Conservation (phyloP, 306 rosid species). For the Cucurbita moschata region DNA sequence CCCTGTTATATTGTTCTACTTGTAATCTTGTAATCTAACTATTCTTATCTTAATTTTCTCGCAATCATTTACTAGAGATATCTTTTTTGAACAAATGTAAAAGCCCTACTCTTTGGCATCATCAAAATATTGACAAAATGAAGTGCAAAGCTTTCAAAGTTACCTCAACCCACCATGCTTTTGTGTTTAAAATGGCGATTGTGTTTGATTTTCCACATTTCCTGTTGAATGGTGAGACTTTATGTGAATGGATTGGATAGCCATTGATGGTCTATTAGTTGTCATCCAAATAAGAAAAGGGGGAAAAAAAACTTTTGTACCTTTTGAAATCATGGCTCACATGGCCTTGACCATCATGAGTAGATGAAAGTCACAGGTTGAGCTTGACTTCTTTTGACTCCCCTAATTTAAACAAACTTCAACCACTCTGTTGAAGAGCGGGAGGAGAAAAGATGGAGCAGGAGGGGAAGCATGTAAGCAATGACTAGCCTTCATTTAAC, state of each 20-base stretch:
- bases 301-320: background rate
- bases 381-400: slow-evolving; percentile 9
- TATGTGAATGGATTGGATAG: background rate
- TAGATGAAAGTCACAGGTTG: slow-evolving; percentile 1
- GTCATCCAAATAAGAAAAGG: background rate
- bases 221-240: slow-evolving; percentile 1
- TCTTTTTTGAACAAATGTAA: background rate
- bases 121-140: background rate
- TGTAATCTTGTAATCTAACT: background rate
- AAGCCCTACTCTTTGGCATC: background rate
- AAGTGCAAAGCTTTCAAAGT: slow-evolving; percentile 2
- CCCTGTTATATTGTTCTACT: background rate
- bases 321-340: slow-evolving; percentile 11
- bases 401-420: background rate
- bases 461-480: background rate
- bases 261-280: background rate
- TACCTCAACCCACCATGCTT: slow-evolving; percentile 1
- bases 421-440: slow-evolving; percentile 3
- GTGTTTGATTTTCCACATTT: slow-evolving; percentile 3
- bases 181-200: background rate
- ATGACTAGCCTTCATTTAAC: background rate
- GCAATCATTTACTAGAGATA: background rate
- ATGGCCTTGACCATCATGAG: slow-evolving; percentile 9
- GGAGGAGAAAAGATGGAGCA: slow-evolving; percentile 1
- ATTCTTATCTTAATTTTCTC: background rate